phyloP scores from a whole-genome alignment of 176 grass and related monocot species.

The Raddia guianensis region DNA sequence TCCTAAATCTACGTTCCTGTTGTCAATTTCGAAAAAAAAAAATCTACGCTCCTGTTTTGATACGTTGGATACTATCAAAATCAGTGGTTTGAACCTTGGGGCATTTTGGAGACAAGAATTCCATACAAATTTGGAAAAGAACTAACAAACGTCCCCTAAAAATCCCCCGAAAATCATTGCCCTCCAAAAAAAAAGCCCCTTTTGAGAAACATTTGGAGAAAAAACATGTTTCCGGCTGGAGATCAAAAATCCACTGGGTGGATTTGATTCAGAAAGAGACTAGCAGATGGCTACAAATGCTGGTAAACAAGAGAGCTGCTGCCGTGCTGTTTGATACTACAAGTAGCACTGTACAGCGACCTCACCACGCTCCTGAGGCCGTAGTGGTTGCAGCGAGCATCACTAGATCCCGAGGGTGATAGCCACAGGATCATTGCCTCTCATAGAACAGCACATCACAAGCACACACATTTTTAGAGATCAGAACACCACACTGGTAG shows the following conservation, averaged over 20 bases:
- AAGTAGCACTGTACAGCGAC: background rate
- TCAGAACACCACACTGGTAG: background rate
- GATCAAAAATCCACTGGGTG: background rate
- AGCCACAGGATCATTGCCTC: conserved; percentile 6
- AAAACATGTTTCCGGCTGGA: background rate
- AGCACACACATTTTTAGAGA: background rate
- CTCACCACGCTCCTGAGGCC: background rate
- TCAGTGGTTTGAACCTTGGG: background rate
- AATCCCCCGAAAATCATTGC: background rate
- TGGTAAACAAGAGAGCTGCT: background rate
- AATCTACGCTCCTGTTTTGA: background rate
- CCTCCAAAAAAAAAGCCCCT: background rate
- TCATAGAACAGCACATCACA: background rate
- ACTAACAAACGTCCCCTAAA: background rate
- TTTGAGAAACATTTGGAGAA: background rate
- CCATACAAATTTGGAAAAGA: background rate
- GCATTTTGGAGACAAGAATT: too few species aligned
- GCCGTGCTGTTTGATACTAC: background rate
- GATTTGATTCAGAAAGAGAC: background rate
- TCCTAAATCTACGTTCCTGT: background rate
- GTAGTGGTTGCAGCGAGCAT: background rate
- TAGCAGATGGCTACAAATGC: background rate
- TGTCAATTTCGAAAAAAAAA: background rate
- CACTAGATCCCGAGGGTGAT: background rate
- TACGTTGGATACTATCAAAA: background rate